These are phyloP conservation scores for Dothistroma septosporum DNA, from an alignment of 2,329 filamentous ascomycete genomes.

Conservation along the genomic window DNA sequence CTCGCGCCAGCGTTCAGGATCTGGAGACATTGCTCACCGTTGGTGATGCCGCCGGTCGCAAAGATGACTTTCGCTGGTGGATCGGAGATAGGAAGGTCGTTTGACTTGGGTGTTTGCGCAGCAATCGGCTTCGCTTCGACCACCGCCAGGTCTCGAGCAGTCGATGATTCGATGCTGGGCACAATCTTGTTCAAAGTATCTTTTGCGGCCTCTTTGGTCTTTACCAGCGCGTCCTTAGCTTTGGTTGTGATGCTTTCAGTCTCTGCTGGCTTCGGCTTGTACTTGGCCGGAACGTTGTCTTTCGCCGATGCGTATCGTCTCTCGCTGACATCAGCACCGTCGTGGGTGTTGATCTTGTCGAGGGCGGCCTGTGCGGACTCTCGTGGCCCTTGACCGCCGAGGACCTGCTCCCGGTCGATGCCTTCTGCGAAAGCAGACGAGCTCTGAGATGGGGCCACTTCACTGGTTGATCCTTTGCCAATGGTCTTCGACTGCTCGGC, in stretches of 20 bases:
- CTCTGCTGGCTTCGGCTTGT: neutral
- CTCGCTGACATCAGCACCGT: neutral
- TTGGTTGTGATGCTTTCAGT: slow-evolving; percentile 1
- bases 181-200: neutral
- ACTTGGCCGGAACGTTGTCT: neutral
- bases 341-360: slow-evolving; percentile 17
- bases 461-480: slow-evolving; percentile 7
- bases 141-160: neutral
- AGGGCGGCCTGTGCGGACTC: slow-evolving; percentile 20
- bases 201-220: neutral
- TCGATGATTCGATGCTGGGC: neutral
- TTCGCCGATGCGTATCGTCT: neutral
- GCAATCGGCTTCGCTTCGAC: neutral
- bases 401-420: slow-evolving; percentile 7
- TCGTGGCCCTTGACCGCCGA: slow-evolving; percentile 9
- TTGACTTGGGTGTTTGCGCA: slow-evolving; percentile 3
- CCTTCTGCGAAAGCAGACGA: slow-evolving; percentile 8
- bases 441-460: slow-evolving; percentile 6
- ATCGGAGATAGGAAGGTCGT: slow-evolving; percentile 6
- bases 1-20: slow-evolving; percentile 85
- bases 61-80: slow-evolving; percentile 70
- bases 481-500: slow-evolving; percentile 8
- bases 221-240: neutral
- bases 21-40: slow-evolving; percentile 75
- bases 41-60: slow-evolving; percentile 88